phyloP scores from a whole-genome alignment of 495 filamentous ascomycete genomes.

The Trichoderma orchidacearum region DNA sequence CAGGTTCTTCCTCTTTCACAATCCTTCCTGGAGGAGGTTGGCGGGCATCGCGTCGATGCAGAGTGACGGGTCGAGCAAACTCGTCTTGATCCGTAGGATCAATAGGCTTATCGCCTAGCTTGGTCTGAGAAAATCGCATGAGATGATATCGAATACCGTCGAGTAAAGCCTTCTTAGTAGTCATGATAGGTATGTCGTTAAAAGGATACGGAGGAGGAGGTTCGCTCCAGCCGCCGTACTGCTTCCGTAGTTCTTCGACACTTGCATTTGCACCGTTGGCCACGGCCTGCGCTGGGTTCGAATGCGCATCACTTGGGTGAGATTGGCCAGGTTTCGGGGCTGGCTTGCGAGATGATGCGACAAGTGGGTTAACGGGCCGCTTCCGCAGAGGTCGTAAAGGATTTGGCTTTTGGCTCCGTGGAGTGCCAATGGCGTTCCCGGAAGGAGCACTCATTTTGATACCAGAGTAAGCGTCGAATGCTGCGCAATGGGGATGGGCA shows the following conservation, averaged over 20 bases:
- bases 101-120: slow-evolving; percentile 21
- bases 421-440: not conserved
- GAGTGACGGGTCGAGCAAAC: slow-evolving; percentile 73
- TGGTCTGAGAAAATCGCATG: slow-evolving; percentile 46
- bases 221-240: slow-evolving; percentile 49
- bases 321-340: not conserved
- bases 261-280: not conserved
- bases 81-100: slow-evolving; percentile 65
- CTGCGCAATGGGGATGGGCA: not conserved
- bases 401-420: not conserved
- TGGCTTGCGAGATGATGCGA: not conserved
- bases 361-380: not conserved
- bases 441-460: not conserved
- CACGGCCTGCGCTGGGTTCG: not conserved
- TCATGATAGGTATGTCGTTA: slow-evolving; percentile 58
- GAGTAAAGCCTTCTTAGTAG: slow-evolving; percentile 65
- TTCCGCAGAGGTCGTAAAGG: not conserved
- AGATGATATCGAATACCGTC: slow-evolving; percentile 79
- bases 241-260: slow-evolving; percentile 19
- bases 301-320: not conserved
- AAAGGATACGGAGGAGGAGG: slow-evolving; percentile 32
- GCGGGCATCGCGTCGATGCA: slow-evolving; percentile 84
- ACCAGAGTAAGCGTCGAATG: not conserved
- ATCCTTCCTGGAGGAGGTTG: slow-evolving; percentile 43
- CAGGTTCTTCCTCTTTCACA: slow-evolving; percentile 41